Conservation (phyloP, 164 flowering plant genomes). For the grape (Vitis vinifera) region ASM3070453v1 NC_081820.1:2780501-2781000, state of each 20-base stretch:
- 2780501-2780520: conserved; percentile 67
- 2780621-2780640: not conserved
- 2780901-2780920: conserved; percentile 98
- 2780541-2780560: not conserved
- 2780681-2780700: too few species aligned
- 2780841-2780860: conserved; percentile 99
- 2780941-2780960: not conserved
- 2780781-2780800: too few species aligned
- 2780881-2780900: conserved; percentile 90
- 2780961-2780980: too few species aligned
- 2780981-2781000: too few species aligned
- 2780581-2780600: too few species aligned
- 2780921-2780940: conserved; percentile 32
- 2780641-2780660: too few species aligned
- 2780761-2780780: too few species aligned
- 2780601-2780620: too few species aligned
- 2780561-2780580: not conserved
- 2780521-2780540: conserved; percentile 37
- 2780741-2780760: too few species aligned
- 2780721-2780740: too few species aligned
- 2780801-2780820: not conserved
- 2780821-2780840: conserved; percentile 79
- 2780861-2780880: conserved; percentile 96
- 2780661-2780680: too few species aligned
- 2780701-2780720: too few species aligned